These are phyloP conservation scores for Pseudopithomyces chartarum DNA, from an alignment of 2,329 filamentous ascomycete species.

Conservation along the genomic window DNA sequence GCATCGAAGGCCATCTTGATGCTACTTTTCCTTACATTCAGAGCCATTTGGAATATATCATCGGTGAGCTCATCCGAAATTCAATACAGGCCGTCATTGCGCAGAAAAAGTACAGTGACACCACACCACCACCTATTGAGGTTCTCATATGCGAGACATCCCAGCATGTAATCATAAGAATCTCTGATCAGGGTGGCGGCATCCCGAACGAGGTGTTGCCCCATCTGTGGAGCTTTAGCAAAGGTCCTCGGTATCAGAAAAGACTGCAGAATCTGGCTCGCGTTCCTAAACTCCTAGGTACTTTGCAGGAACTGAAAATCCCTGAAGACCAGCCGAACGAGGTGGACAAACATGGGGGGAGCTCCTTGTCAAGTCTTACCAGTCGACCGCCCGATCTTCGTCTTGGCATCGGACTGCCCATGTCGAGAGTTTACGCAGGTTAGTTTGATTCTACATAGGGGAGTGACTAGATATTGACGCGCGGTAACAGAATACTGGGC, in stretches of 20 bases:
- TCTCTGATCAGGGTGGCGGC: slow-evolving; percentile 94
- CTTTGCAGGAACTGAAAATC: slow-evolving; percentile 80
- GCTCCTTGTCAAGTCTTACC: slow-evolving; percentile 79
- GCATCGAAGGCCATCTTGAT: slow-evolving; percentile 80
- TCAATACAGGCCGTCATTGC: slow-evolving; percentile 93
- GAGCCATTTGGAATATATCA: slow-evolving; percentile 94
- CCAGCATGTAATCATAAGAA: slow-evolving; percentile 93
- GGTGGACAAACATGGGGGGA: slow-evolving; percentile 41
- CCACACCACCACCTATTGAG: slow-evolving; percentile 80
- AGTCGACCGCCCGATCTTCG: slow-evolving; percentile 83
- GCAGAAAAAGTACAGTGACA: slow-evolving; percentile 57
- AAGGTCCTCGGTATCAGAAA: slow-evolving; percentile 78
- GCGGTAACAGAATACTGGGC: slow-evolving; percentile 81
- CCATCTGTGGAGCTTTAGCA: slow-evolving; percentile 95
- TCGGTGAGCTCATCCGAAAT: slow-evolving; percentile 93
- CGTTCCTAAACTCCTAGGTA: slow-evolving; percentile 91
- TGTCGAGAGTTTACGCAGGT: slow-evolving; percentile 86
- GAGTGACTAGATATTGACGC: slow-evolving; percentile 1
- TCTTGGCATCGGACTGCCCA: slow-evolving; percentile 88
- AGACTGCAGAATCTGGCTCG: slow-evolving; percentile 83
- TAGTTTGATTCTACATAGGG: not conserved
- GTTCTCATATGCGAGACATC: slow-evolving; percentile 92
- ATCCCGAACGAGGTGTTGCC: slow-evolving; percentile 84
- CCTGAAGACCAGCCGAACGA: slow-evolving; percentile 25
- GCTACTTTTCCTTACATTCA: slow-evolving; percentile 97